Percentiles rank a stretch among this genome's conserved stretches.
These are phyloP conservation scores for Cryphonectria radicalis DNA, from an alignment of 2,329 filamentous ascomycete genomes.

Conservation along the genomic window DNA sequence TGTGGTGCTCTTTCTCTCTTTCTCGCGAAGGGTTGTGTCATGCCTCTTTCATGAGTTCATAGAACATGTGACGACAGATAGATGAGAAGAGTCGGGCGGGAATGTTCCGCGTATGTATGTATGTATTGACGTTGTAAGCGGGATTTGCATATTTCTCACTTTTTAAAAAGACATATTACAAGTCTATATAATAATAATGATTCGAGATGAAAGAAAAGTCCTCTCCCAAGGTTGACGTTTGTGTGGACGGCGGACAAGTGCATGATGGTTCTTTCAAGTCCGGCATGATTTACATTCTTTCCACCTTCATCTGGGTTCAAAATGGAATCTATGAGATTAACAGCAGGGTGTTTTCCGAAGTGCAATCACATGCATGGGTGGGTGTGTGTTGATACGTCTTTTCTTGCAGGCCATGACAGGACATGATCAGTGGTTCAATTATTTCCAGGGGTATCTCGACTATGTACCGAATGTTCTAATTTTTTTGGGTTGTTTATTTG, in stretches of 20 bases:
- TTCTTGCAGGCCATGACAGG: background rate
- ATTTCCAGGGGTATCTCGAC: background rate
- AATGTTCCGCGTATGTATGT: background rate
- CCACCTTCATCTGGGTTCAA: too few species aligned
- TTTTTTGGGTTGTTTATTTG: background rate
- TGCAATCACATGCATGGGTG: background rate
- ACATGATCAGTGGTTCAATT: background rate
- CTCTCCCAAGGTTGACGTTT: background rate
- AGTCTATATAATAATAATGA: background rate
- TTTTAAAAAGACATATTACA: background rate
- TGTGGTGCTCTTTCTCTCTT: too few species aligned
- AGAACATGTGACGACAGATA: background rate
- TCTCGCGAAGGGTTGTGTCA: too few species aligned
- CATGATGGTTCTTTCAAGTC: too few species aligned
- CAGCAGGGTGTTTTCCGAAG: background rate
- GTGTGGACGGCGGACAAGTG: background rate
- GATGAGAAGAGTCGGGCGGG: background rate
- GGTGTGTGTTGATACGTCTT: background rate
- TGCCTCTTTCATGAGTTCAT: too few species aligned
- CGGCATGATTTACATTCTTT: too few species aligned
- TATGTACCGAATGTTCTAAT: background rate
- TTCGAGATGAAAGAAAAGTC: background rate
- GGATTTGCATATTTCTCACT: background rate
- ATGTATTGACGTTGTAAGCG: background rate
- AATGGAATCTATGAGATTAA: too few species aligned